These are phyloP conservation scores for Plasmodium ovale DNA, from an alignment of 169 alveolate genomes.

Conservation along the genomic window DNA sequence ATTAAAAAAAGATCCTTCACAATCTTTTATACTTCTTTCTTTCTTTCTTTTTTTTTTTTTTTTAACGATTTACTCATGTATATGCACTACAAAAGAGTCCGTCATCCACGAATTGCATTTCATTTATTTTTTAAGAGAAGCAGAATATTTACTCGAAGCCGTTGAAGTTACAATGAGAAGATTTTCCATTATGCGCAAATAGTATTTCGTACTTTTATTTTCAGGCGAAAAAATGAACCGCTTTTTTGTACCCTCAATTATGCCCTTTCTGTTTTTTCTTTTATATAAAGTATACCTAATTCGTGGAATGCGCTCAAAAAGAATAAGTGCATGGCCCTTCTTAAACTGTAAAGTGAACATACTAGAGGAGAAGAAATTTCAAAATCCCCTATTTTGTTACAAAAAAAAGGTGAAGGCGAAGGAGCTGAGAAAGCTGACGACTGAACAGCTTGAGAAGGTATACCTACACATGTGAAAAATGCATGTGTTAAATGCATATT, in stretches of 20 bases:
- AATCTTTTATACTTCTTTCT: too few relatives aligned
- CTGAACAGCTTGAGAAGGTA: conserved; percentile 75
- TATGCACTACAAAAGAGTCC: too few relatives aligned
- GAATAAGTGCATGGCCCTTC: conserved; percentile 27
- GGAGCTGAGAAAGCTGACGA: conserved; percentile 59
- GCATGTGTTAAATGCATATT: background rate
- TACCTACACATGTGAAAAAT: too few relatives aligned
- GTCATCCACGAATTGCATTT: too few relatives aligned
- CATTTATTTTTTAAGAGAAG: too few relatives aligned
- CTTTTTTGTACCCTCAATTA: background rate
- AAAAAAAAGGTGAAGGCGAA: conserved; percentile 68
- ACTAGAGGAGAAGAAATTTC: background rate
- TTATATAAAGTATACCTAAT: conserved; percentile 36
- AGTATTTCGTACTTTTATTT: background rate
- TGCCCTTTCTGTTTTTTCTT: conserved; percentile 7
- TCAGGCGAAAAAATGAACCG: conserved; percentile 47
- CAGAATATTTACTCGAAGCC: too few relatives aligned
- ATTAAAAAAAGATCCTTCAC: too few relatives aligned
- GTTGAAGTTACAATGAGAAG: too few relatives aligned
- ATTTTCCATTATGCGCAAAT: background rate
- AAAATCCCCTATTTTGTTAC: conserved; percentile 23
- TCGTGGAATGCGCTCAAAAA: conserved; percentile 28
- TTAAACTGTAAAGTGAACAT: conserved; percentile 15
- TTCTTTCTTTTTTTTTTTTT: too few relatives aligned
- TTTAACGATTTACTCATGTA: too few relatives aligned